Base-by-base conservation (phyloP, 345 rosid genomes). In the Ceriops zippeliana region DNA sequence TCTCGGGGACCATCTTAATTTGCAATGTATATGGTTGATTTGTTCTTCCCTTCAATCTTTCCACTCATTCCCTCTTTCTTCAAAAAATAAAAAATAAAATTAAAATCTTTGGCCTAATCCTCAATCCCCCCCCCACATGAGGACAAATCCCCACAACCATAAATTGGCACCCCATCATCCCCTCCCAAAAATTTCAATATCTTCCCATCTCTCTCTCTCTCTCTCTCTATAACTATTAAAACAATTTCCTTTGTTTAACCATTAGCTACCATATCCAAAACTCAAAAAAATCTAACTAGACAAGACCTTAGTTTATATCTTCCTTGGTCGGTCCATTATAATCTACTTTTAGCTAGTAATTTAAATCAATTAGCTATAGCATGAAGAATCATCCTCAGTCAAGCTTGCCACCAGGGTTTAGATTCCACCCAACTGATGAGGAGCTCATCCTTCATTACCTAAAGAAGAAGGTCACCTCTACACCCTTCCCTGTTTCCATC, bases 341-440 rank as follows among this genome's bases (percentile, higher is more conserved):
- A 3, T 42, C 17, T 15, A 42, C 13, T 2, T 42, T 2, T 42
- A 3, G 17, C 17, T 42, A 42, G 49, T 42, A 42, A 42, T 42
- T 42, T 11, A 11, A 34, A 34, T 34, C 2, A 13, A 42, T 3
- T 21, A 8, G 59, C 28, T 3, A 56, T 54, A 81, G 72, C 60
- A 88, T 81, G 83, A 86, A 83, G 67, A 84, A 86, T 76, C 92
- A 86, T 76, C 92, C 96, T 34, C 86, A 88, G 71, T 80, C 97
- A 31, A 68, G 70, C 31, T 81, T 95, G 79, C 99, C 99, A 10
- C 99, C 99, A 0, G 99, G 99, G 17, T 95, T 95, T 72, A 84
- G 99, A 75, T 93, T 93, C 75, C 98, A 91, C 80, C 99, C 99
- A 11, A 95, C 99, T 1, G 99, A 95, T 52, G 97, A 95, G 60